Percentiles rank a stretch among this genome's conserved stretches.
These are phyloP conservation scores for Beauveria pseudobassiana DNA, from an alignment of 2,329 filamentous ascomycete species.

Conservation along the genomic window DNA sequence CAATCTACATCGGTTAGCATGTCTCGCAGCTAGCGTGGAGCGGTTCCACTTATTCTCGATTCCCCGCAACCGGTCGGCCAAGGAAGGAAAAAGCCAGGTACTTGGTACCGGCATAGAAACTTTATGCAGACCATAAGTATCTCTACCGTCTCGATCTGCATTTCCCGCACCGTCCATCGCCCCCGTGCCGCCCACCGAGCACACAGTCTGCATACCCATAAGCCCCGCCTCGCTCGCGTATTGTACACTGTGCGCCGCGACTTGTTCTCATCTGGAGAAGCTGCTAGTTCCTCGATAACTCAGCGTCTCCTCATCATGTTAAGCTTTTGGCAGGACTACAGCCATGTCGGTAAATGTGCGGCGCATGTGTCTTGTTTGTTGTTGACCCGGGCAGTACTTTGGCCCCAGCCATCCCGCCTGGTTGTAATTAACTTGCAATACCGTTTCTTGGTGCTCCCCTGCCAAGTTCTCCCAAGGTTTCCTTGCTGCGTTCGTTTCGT, in stretches of 20 bases:
- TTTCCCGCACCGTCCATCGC: conserved; percentile 4
- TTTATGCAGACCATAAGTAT: neutral
- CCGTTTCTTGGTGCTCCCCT: neutral
- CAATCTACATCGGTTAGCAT: neutral
- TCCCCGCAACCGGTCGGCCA: conserved; percentile 3
- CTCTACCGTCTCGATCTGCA: conserved; percentile 7
- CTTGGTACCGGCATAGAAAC: neutral
- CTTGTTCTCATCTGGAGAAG: neutral
- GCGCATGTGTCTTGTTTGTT: neutral
- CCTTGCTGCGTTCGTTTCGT: neutral
- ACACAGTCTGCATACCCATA: neutral
- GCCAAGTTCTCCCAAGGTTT: neutral
- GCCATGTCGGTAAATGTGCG: conserved; percentile 2
- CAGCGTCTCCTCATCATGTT: neutral
- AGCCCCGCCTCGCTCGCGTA: neutral
- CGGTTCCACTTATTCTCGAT: neutral
- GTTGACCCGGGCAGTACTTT: neutral
- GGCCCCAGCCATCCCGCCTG: neutral
- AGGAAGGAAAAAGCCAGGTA: neutral
- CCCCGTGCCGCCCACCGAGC: neutral
- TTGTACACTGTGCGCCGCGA: conserved; percentile 1
- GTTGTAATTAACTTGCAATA: neutral
- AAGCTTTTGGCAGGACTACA: neutral
- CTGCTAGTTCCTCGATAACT: conserved; percentile 3
- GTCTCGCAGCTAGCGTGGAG: conserved; percentile 6